These are phyloP conservation scores for Plasmodium berghei DNA, from an alignment of 169 alveolate species.

Conservation along the genomic window DNA sequence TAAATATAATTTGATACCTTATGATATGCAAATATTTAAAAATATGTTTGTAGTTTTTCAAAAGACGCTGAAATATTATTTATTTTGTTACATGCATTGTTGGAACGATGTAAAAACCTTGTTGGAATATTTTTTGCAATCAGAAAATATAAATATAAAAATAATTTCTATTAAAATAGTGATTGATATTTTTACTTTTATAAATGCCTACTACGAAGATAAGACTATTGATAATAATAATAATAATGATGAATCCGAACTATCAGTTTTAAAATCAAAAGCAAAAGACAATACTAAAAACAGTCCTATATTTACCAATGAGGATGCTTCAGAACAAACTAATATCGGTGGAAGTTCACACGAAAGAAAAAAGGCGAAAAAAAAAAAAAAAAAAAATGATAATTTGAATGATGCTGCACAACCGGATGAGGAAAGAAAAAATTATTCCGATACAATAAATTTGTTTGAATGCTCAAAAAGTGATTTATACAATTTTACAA, in stretches of 20 bases:
- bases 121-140: conserved; percentile 48
- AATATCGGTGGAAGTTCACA: no score
- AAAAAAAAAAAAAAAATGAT: neutral
- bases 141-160: conserved; percentile 72
- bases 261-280: conserved; percentile 6
- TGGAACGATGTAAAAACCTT: conserved; percentile 69
- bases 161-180: conserved; percentile 65
- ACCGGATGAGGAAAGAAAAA: no score
- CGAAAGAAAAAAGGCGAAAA: neutral
- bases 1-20: conserved; percentile 33
- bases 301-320: neutral
- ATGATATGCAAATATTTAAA: conserved; percentile 69
- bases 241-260: conserved; percentile 1
- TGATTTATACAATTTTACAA: no score
- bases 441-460: no score
- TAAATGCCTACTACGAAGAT: conserved; percentile 29
- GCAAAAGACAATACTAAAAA: conserved; percentile 27
- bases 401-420: no score
- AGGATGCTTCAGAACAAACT: neutral
- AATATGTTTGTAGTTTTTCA: conserved; percentile 72
- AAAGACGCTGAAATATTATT: conserved; percentile 48
- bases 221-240: conserved; percentile 9
- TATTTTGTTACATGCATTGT: conserved; percentile 75
- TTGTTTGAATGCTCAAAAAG: no score
- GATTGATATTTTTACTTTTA: conserved; percentile 54